Evolutionary conservation across 1,139 yeast species (phyloP), one percentile per base, ranked within the genome.

Genomic region (Groenewaldozyma sp.): DNA sequence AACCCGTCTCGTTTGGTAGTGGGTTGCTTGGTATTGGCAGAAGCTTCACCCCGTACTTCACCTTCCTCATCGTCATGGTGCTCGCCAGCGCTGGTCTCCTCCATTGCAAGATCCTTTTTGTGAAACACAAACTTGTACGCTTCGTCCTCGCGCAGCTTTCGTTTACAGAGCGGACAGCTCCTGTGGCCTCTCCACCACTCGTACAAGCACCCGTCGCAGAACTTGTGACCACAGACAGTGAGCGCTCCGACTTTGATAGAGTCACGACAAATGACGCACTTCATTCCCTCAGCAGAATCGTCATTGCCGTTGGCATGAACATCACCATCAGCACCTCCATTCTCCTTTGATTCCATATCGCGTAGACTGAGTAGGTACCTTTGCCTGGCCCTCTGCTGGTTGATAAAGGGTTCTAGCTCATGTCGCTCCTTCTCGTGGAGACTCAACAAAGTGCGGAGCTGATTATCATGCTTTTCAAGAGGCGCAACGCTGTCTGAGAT

Each of bases 181-280:
- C 59, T 56, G 31, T 70, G 70, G 17, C 65, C 65, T 11, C 62
- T 64, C 42, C 81, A 57, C 97, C 98, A 91, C 42, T 71, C 77
- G 13, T 63, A 68, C 28, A 87, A 65, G 58, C 97, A 88, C 2
- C 73, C 80, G 43, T 74, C 73, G 56, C 96, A 88, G 55, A 81
- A 88, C 51, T 78, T 79, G 59, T 88, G 97, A 0, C 96, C 96
- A 68, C 97, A 88, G 16, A 76, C 77, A 0, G 94, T 80, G 45
- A 88, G 65, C 0, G 91, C 72, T 0, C 97, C 97, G 35, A 76
- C 67, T 2, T 75, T 68, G 35, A 87, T 84, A 1, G 71, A 58
- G 3, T 76, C 69, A 19, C 81, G 74, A 56, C 98, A 91, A 48
- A 91, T 87, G 34, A 79, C 72, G 60, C 97, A 91, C 37, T 71